Percentiles rank a stretch among this genome's conserved stretches.
Conservation (phyloP, 805 yeast species). For the Hanseniaspora pseudoguilliermondii region DNA sequence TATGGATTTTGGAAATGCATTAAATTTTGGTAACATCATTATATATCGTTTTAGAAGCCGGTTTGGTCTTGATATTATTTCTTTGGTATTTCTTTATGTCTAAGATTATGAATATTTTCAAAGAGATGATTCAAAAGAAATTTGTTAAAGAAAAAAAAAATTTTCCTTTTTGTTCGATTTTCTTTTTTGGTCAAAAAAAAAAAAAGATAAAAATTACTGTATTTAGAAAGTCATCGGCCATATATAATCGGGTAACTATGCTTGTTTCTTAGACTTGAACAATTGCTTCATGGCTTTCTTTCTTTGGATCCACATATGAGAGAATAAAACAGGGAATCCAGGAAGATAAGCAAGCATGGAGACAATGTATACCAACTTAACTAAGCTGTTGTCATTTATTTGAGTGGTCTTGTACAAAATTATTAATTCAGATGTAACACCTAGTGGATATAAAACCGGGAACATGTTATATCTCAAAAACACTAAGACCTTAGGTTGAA, state of each 20-base stretch:
- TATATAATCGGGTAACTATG: neutral
- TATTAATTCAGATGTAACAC: constrained; percentile 73
- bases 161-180: neutral
- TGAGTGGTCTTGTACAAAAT: constrained; percentile 58
- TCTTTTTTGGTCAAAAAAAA: no score
- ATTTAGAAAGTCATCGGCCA: neutral
- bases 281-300: constrained; percentile 48
- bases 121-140: no score
- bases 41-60: no score
- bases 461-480: constrained; percentile 68
- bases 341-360: constrained; percentile 65
- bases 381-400: constrained; percentile 51
- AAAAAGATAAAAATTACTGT: neutral
- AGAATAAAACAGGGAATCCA: constrained; percentile 70
- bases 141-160: neutral
- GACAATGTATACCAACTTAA: constrained; percentile 42
- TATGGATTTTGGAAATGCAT: neutral
- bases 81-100: no score
- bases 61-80: neutral
- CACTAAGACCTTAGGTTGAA: constrained; percentile 21
- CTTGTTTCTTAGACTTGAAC: neutral
- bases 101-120: neutral
- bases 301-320: constrained; percentile 84
- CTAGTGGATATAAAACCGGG: constrained; percentile 73
- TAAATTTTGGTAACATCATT: neutral